A percentile compares a stretch with the other conserved stretches of the same genome.
phyloP scores from a whole-genome alignment of 73 alveolate species.

The Blepharisma stoltei region DNA sequence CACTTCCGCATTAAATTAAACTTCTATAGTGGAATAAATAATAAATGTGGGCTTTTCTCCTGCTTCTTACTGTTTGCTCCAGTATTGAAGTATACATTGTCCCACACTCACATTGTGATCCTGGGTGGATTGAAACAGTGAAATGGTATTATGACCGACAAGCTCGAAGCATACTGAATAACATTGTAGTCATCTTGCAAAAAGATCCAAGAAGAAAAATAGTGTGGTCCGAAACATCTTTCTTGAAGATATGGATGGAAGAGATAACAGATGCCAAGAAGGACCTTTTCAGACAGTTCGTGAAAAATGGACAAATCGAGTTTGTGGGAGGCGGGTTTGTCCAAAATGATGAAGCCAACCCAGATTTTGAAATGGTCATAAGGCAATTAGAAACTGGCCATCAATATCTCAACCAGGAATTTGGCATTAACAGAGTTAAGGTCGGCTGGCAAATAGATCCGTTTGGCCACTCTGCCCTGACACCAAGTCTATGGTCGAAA shows the following conservation, averaged over 20 bases:
- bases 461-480: slow-evolving; percentile 16
- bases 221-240: slow-evolving; percentile 3
- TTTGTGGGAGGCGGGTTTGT: slow-evolving; percentile 91
- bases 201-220: slow-evolving; percentile 7
- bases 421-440: background rate
- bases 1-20: no score
- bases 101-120: slow-evolving; percentile 11
- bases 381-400: slow-evolving; percentile 18
- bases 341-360: slow-evolving; percentile 88
- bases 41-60: no score
- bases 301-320: slow-evolving; percentile 49
- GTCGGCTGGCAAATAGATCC: slow-evolving; percentile 22
- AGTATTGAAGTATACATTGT: background rate
- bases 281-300: slow-evolving; percentile 1
- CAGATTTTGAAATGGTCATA: slow-evolving; percentile 58
- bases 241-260: background rate
- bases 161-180: background rate
- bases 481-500: background rate
- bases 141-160: background rate
- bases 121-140: slow-evolving; percentile 1
- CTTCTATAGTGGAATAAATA: no score
- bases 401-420: background rate
- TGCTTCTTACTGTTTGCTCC: background rate
- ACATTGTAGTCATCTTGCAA: background rate
- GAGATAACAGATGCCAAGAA: slow-evolving; percentile 2